Evolutionary conservation across 2,329 filamentous ascomycete genomes (phyloP).

Genomic region (Sclerotinia nivalis): DNA sequence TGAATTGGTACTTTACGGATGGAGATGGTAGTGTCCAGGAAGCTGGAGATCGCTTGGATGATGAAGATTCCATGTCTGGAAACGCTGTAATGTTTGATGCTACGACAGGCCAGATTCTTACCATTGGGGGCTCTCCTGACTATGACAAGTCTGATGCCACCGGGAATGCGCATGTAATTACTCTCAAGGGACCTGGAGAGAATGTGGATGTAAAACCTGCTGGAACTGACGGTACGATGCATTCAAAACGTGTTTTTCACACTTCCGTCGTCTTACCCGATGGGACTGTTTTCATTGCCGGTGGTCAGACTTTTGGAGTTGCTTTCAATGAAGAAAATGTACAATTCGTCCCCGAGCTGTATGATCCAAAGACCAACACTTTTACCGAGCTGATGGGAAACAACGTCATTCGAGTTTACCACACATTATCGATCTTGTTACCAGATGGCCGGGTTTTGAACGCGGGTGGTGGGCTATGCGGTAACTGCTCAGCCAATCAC

Average conservation of each 20-base stretch:
- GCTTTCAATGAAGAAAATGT: constrained; percentile 15
- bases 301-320: constrained; percentile 8
- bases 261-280: constrained; percentile 6
- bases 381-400: constrained; percentile 4
- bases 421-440: constrained; percentile 10
- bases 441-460: constrained; percentile 6
- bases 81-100: constrained; percentile 19
- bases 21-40: not conserved
- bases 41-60: not conserved
- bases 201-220: not conserved
- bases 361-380: not conserved
- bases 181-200: not conserved
- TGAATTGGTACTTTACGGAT: constrained; percentile 17
- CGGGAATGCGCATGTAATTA: constrained; percentile 2
- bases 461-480: constrained; percentile 10
- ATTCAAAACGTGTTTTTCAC: constrained; percentile 14
- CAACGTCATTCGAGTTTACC: constrained; percentile 11
- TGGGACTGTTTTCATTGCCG: constrained; percentile 11
- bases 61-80: constrained; percentile 14
- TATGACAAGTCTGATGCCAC: constrained; percentile 7
- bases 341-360: not conserved
- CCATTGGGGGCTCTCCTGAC: constrained; percentile 4
- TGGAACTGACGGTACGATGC: not conserved
- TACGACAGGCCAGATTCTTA: constrained; percentile 1
- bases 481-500: constrained; percentile 10